Percentiles rank a stretch among this genome's conserved stretches.
Conservation (phyloP, 441 rosid genomes). For the Capsella rubella region DNA sequence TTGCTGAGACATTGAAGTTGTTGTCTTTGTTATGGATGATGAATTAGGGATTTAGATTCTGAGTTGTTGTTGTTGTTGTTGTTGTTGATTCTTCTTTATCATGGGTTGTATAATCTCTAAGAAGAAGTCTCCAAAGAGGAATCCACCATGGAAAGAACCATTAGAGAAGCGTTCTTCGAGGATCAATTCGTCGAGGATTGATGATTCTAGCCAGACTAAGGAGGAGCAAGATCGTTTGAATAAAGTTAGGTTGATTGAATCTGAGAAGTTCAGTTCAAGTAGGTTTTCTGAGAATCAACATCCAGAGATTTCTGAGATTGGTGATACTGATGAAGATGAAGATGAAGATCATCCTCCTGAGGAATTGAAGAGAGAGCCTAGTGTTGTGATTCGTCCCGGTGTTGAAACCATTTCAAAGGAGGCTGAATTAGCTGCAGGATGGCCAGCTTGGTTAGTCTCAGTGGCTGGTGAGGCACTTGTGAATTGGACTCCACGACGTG, state of each 20-base stretch:
- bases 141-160: conserved; percentile 56
- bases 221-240: conserved; percentile 41
- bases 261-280: conserved; percentile 57
- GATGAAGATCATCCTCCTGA: conserved; percentile 13
- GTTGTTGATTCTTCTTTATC: neutral
- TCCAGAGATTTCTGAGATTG: conserved; percentile 50
- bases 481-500: conserved; percentile 88
- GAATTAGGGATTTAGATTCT: conserved; percentile 28
- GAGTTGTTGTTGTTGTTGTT: neutral
- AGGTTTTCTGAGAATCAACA: conserved; percentile 54
- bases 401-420: conserved; percentile 52
- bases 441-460: conserved; percentile 91
- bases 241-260: conserved; percentile 62
- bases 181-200: conserved; percentile 63
- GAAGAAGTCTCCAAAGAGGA: conserved; percentile 45
- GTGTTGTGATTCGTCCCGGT: conserved; percentile 41
- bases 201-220: conserved; percentile 49
- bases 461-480: conserved; percentile 85
- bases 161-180: conserved; percentile 57
- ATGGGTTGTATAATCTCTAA: conserved; percentile 94
- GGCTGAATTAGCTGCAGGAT: conserved; percentile 73
- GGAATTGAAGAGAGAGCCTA: conserved; percentile 21
- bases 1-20: neutral
- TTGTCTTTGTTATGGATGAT: conserved; percentile 20
- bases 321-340: conserved; percentile 28